Evolutionary conservation across 345 rosid genomes (phyloP), one percentile per base, ranked within the genome.

Genomic region (Psidium friedrichsthalianum): DNA sequence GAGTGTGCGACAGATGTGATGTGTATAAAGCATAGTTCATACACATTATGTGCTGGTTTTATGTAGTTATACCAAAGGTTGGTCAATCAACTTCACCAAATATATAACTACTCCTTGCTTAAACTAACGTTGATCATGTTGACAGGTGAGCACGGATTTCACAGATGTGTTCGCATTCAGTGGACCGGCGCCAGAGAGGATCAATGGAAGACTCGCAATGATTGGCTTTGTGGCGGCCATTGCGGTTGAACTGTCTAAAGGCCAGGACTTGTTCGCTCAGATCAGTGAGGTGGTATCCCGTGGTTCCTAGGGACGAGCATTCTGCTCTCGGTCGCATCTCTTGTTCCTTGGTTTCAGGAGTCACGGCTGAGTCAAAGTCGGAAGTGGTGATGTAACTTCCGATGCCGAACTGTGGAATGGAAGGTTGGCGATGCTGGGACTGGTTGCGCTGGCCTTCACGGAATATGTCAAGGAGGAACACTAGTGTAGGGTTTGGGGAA

Each of bases 141-240:
- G 11, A 52, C 86, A 91, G 95, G 90, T 87, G 57, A 94, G 94
- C 91, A 94, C 95, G 0, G 93, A 88, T 21, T 92, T 94, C 83
- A 69, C 90, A 0, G 98, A 95, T 36, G 85, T 94, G 69, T 87
- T 96, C n/a, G 98, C 98, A 9, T 95, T 96, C 49, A 90, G 96
- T 44, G 99, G 98, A 51, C 96, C 99, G 12, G 99, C 95, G 14
- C 99, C 98, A 21, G 99, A 96, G 90, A 94, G 98, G 87, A 94
- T 96, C 69, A 95, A 96, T 84, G 96, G 98, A 0, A 90, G 98
- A 80, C 90, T 96, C n/a, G 99, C 99, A 8, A 94, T 96, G 99
- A 87, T 95, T 1, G 98, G 98, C 0, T 94, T 95, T 83, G 98
- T 93, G 5, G 93, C 96, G 0, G 98, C 98, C 3, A 82, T 94